Evolutionary conservation across 169 alveolate species (phyloP), one percentile per base, ranked within the genome.

Genomic region (Haemoproteus tartakovskyi): DNA sequence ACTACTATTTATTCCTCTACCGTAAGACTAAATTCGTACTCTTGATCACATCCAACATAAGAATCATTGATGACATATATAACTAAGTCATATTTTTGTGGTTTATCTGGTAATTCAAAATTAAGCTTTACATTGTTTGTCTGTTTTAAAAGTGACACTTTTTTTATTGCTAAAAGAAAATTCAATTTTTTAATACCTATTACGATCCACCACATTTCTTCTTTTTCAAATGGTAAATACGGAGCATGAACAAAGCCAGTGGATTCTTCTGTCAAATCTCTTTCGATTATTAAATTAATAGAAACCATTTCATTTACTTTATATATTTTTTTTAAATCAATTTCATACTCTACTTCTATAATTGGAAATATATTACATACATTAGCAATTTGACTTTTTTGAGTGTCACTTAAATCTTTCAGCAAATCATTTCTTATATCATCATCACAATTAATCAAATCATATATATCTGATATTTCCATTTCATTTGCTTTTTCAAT

Each of bases 131-230:
- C 87, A 26, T 36, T 62, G 59, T 88, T 78, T 22, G 18, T 21
- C 46, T 50, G 51, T 61, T 85, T 80, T 48, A 62, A 52, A 5
- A 88, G 70, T 21, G 93, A 48, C 61, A 94, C 87, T 86, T 97
- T 85, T 90, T 95, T 79, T 91, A 95, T 87, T 54, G 96, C 92
- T 11, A 86, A 61, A 19, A 95, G 89, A 40, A 93, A 88, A 79
- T 95, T 94, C 19, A 92, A 74, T 36, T 88, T 87, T 8, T 94
- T 90, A 70, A 93, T 94, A 1, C 99, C 99, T 16, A 97, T 87
- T 29, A 98, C 94, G 26, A 98, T 88, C 99, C 99, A 98, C 99
- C 99, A 98, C 80, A 95, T 89, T 79, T 98, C 99, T 74, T 94
- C 97, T 90, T 97, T 97, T 67, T 92, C 98, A 67, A 91, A 89